Conservation (phyloP, 805 yeast genomes). For the Yarrowia phangngaensis region DNA sequence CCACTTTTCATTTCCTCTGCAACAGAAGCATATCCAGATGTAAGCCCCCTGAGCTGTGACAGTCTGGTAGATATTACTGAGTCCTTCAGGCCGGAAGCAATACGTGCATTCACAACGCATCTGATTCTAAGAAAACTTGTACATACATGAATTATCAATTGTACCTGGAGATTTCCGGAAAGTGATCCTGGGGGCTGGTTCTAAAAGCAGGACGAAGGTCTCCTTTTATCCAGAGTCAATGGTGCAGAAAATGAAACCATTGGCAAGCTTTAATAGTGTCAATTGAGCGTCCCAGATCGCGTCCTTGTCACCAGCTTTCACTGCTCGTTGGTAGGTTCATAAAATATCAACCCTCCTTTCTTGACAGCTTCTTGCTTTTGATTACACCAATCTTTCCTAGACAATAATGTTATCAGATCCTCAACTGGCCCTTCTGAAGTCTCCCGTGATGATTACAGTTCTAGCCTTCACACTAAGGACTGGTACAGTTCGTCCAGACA, state of each 20-base stretch:
- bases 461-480: too few species aligned
- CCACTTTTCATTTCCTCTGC: too few species aligned
- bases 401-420: slow-evolving; percentile 30
- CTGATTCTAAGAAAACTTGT: too few species aligned
- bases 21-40: slow-evolving; percentile 31
- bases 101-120: too few species aligned
- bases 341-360: slow-evolving; percentile 33
- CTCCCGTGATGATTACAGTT: too few species aligned
- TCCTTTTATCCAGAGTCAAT: too few species aligned
- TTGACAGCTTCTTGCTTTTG: slow-evolving; percentile 27
- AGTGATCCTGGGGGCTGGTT: too few species aligned
- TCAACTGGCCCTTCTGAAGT: slow-evolving; percentile 27
- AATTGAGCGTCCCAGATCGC: slow-evolving; percentile 12
- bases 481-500: too few species aligned
- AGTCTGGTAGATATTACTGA: slow-evolving; percentile 32
- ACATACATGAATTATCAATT: too few species aligned
- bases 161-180: too few species aligned
- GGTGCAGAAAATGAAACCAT: slow-evolving; percentile 35
- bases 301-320: not conserved
- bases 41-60: slow-evolving; percentile 34
- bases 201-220: too few species aligned
- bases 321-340: slow-evolving; percentile 1
- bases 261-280: slow-evolving; percentile 31
- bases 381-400: slow-evolving; percentile 35
- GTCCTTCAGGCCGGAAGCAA: slow-evolving; percentile 31